These are phyloP conservation scores for Pichia membranifaciens DNA, from an alignment of 805 yeast genomes.

Conservation along the genomic window DNA sequence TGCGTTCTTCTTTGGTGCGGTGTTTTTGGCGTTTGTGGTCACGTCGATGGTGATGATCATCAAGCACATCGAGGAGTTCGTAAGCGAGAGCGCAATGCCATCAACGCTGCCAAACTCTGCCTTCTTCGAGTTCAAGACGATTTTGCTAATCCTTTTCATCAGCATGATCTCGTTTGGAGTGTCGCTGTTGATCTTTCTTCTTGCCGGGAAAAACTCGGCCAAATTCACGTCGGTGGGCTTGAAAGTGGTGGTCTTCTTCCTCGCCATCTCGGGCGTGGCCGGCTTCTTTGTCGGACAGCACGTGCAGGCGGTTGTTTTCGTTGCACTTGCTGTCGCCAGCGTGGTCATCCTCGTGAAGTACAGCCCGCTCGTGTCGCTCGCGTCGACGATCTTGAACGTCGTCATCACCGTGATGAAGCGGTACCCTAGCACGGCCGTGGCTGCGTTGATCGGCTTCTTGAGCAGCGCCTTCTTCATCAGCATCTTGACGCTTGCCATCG, in stretches of 20 bases:
- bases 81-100: constrained; percentile 2
- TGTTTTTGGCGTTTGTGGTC: constrained; percentile 5
- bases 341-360: constrained; percentile 46
- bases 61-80: constrained; percentile 6
- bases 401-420: constrained; percentile 72
- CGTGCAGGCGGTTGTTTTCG: neutral
- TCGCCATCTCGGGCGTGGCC: constrained; percentile 21
- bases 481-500: constrained; percentile 9
- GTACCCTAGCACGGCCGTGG: constrained; percentile 61
- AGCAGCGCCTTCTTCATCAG: constrained; percentile 3
- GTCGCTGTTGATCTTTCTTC: constrained; percentile 47
- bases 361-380: constrained; percentile 22
- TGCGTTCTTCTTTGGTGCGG: constrained; percentile 31
- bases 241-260: constrained; percentile 60
- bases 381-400: constrained; percentile 23
- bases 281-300: constrained; percentile 2
- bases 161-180: constrained; percentile 54
- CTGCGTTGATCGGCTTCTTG: constrained; percentile 31
- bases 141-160: constrained; percentile 61
- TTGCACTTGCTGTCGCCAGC: constrained; percentile 38
- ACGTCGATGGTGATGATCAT: constrained; percentile 9
- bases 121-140: constrained; percentile 17
- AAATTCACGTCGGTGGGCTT: constrained; percentile 66
- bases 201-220: constrained; percentile 62
- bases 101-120: constrained; percentile 5